phyloP scores from a whole-genome alignment of 1,284 basidiomycete genomes.

The Cutaneotrichosporon dermatis region DNA sequence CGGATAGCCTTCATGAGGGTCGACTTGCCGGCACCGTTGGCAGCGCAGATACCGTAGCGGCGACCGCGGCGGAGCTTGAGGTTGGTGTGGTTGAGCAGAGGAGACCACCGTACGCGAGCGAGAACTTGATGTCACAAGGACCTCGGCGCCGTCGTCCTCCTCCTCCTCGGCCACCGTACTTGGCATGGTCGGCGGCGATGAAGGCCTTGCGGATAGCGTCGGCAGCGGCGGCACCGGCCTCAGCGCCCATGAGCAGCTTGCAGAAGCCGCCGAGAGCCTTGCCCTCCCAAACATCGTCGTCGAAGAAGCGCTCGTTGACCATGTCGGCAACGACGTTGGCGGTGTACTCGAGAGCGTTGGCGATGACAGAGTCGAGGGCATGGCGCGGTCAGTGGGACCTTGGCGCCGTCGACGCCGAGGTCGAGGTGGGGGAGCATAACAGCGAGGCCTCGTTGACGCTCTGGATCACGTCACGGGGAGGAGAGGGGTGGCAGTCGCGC shows the following conservation, averaged over 20 bases:
- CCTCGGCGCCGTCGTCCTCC: conserved; percentile 79
- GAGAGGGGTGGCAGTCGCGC: conserved; percentile 61
- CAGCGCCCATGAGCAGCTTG: conserved; percentile 50
- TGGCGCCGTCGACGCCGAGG: conserved; percentile 52
- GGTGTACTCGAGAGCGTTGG: conserved; percentile 60
- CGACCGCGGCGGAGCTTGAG: conserved; percentile 85
- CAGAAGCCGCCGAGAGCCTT: conserved; percentile 65
- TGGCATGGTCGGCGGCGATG: conserved; percentile 68
- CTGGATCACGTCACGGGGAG: conserved; percentile 62
- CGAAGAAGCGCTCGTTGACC: conserved; percentile 63
- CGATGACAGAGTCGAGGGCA: conserved; percentile 46
- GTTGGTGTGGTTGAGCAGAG: conserved; percentile 93
- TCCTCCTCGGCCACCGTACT: conserved; percentile 67
- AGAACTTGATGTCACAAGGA: conserved; percentile 93
- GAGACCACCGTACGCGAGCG: conserved; percentile 92
- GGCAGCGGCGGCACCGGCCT: conserved; percentile 53
- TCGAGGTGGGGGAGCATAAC: conserved; percentile 63
- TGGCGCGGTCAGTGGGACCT: conserved; percentile 40
- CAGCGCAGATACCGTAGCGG: conserved; percentile 91
- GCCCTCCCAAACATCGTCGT: conserved; percentile 66
- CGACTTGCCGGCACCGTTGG: conserved; percentile 94
- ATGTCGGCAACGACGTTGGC: conserved; percentile 73
- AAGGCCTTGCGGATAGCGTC: conserved; percentile 68
- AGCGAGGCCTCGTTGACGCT: conserved; percentile 59
- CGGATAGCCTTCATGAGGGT: conserved; percentile 94